Percentiles rank a stretch among this genome's conserved stretches.
Conservation (phyloP, 768 basidiomycete genomes). For the Phylloporus scabripes region DNA sequence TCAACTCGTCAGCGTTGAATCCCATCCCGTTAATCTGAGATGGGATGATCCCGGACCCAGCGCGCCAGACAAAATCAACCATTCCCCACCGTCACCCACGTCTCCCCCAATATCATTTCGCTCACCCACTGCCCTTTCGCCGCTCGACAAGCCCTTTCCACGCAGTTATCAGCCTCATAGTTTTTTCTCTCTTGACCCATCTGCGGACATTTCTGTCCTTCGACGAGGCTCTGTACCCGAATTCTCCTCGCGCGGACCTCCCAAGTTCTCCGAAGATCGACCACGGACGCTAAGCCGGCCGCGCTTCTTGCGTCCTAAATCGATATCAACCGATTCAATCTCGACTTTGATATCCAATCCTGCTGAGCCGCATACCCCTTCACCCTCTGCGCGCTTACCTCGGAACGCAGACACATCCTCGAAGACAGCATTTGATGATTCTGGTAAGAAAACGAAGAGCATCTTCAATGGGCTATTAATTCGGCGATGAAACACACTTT, state of each 20-base stretch:
- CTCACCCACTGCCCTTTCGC: slow-evolving; percentile 48
- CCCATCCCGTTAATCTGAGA: slow-evolving; percentile 8
- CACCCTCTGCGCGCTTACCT: slow-evolving; percentile 5
- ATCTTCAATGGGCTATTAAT: slow-evolving; percentile 38
- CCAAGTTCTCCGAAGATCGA: slow-evolving; percentile 15
- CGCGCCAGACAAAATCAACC: neutral
- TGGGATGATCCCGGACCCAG: slow-evolving; percentile 14
- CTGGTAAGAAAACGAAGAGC: slow-evolving; percentile 32
- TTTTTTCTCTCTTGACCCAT: slow-evolving; percentile 1
- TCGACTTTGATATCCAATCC: slow-evolving; percentile 27
- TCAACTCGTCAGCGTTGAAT: slow-evolving; percentile 39
- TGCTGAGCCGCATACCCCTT: slow-evolving; percentile 5
- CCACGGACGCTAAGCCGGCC: slow-evolving; percentile 16
- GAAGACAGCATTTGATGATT: slow-evolving; percentile 13
- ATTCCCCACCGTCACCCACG: slow-evolving; percentile 18
- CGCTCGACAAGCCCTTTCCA: slow-evolving; percentile 20
- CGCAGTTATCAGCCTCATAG: neutral
- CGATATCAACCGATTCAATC: slow-evolving; percentile 53
- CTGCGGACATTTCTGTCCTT: slow-evolving; percentile 9
- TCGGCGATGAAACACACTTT: slow-evolving; percentile 28
- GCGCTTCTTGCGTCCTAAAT: slow-evolving; percentile 40
- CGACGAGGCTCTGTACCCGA: slow-evolving; percentile 29
- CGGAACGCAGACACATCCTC: slow-evolving; percentile 6
- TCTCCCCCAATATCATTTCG: slow-evolving; percentile 31
- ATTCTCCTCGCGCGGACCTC: slow-evolving; percentile 8